A percentile compares a stretch with the other conserved stretches of the same genome.
Evolutionary conservation across 495 filamentous ascomycete genomes (phyloP).

Genomic region (Aspergillus ostianus): DNA sequence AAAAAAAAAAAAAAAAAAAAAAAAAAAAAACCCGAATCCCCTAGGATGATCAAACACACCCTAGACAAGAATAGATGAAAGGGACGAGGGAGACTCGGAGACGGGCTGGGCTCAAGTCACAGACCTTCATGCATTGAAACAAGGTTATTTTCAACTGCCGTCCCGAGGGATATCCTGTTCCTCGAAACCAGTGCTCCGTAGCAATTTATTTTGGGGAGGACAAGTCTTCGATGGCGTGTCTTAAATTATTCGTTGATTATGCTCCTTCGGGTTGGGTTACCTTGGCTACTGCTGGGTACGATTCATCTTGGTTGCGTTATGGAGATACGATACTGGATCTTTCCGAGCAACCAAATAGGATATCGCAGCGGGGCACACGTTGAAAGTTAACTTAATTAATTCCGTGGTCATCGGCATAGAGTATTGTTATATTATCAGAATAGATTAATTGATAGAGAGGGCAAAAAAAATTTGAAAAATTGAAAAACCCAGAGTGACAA

Average conservation of each 20-base stretch:
- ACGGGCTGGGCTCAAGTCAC: slow-evolving; percentile 1
- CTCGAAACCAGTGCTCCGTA: not conserved
- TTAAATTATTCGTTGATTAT: not conserved
- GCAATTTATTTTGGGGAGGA: too few relatives aligned
- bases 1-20: slow-evolving; percentile 3
- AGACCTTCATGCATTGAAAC: slow-evolving; percentile 18
- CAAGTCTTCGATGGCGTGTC: not conserved
- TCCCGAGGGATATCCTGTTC: slow-evolving; percentile 21
- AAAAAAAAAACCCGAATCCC: not conserved
- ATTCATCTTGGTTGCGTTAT: not conserved
- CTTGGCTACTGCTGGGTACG: too few relatives aligned
- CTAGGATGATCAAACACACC: not conserved
- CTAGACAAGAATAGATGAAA: not conserved
- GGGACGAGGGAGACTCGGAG: not conserved
- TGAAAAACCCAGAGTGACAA: too few relatives aligned
- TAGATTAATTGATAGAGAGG: slow-evolving; percentile 1
- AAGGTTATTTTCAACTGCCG: slow-evolving; percentile 29
- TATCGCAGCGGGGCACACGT: slow-evolving; percentile 6
- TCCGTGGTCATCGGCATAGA: too few relatives aligned
- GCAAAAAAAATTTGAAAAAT: slow-evolving; percentile 1
- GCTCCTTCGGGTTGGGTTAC: not conserved
- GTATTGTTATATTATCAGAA: not conserved
- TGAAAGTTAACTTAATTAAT: slow-evolving; percentile 5
- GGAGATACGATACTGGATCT: slow-evolving; percentile 3
- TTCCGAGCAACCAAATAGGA: slow-evolving; percentile 5